Evolutionary conservation across 768 basidiomycete genomes (phyloP), one percentile per base, ranked within the genome.

Genomic region (Coprinellus micaceus): DNA sequence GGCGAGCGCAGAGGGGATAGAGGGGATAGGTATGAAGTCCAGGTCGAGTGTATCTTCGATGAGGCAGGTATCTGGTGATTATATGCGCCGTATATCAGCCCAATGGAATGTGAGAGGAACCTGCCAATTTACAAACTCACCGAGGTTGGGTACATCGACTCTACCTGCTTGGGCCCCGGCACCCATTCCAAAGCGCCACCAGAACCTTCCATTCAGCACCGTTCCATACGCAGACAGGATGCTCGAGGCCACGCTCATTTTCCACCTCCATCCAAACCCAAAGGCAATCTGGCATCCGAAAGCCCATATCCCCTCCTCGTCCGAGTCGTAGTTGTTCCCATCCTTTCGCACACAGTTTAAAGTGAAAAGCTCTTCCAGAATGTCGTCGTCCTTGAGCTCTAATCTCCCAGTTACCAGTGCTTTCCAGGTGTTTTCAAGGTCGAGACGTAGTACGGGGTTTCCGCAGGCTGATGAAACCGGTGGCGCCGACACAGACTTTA

Each of bases 21-120:
- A 50, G 1, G 48, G 48, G 21, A 50, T 24, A 5, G 48, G 48
- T 6, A 50, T 36, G 48, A 50, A 50, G 29, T 50, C 48, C 48
- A 50, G 48, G 26, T 50, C 48, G 11, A 50, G 2, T 1, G 48
- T 50, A 28, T 50, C 29, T 17, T 50, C 21, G 17, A 50, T 19
- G 13, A 33, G 21, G 48, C 48, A 50, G 15, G 26, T 28, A 11
- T 36, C 48, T 50, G 25, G 15, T 28, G 24, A n/a, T 7, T 43
- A 28, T 22, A 22, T 47, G 22, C 21, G 12, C 24, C 12, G 24
- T 22, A 47, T 22, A 9, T 28, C 21, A 6, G 4, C 21, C 19
- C 11, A 2, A 11, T 2, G 21, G 1, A 33, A 1, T 5, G 4
- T 36, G 30, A 50, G 12, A 6, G 5, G 30, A 21, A 21, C n/a